Evolutionary conservation across 2,329 filamentous ascomycete species (phyloP).

Genomic region (Fusarium graminum): DNA sequence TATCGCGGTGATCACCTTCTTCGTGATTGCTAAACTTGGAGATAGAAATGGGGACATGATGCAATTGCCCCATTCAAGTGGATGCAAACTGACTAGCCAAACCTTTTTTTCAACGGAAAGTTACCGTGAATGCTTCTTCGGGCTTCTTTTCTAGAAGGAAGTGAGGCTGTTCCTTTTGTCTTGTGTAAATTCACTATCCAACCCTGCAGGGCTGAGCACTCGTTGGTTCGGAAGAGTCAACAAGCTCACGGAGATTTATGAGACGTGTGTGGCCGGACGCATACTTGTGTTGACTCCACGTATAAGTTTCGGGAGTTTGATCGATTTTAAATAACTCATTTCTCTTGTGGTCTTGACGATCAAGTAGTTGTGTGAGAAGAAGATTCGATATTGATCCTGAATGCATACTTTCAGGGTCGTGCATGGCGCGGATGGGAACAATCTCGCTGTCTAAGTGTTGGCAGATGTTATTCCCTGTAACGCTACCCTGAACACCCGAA

Average conservation of each 20-base stretch:
- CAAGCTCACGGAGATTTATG: not conserved
- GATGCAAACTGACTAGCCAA: slow-evolving; percentile 34
- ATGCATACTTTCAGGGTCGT: not conserved
- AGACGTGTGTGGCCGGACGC: not conserved
- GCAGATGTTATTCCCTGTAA: not conserved
- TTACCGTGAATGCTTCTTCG: slow-evolving; percentile 24
- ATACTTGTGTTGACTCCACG: not conserved
- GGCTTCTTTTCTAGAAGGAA: slow-evolving; percentile 31
- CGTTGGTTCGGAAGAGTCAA: not conserved
- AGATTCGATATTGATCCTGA: not conserved
- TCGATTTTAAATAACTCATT: not conserved
- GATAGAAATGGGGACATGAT: slow-evolving; percentile 39
- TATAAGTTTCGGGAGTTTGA: not conserved
- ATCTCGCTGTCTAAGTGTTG: not conserved
- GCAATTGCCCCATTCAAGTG: slow-evolving; percentile 35
- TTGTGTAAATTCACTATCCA: not conserved
- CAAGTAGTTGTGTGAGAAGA: not conserved
- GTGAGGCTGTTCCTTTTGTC: slow-evolving; percentile 8
- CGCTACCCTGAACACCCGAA: not conserved
- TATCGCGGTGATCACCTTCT: not conserved
- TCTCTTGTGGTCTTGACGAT: not conserved
- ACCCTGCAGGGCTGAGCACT: not conserved
- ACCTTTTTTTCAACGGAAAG: slow-evolving; percentile 28
- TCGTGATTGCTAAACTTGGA: slow-evolving; percentile 19
- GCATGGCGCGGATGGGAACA: not conserved